These are phyloP conservation scores for Myriosclerotinia curreyana DNA, from an alignment of 2,329 filamentous ascomycete species.

Conservation along the genomic window DNA sequence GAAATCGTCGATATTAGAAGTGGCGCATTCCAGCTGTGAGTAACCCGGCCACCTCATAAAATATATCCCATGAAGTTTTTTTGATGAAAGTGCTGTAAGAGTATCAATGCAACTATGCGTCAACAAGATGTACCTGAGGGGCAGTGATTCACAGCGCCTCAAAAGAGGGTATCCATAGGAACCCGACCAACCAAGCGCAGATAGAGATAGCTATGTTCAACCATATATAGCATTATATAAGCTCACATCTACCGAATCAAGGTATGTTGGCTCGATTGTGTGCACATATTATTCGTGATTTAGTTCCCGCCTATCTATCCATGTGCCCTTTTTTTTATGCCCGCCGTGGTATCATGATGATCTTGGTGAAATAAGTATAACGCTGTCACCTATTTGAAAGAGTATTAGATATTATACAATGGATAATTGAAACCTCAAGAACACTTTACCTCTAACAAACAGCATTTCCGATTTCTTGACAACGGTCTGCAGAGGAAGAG, in stretches of 20 bases:
- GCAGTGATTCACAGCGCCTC: not conserved
- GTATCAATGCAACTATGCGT: slow-evolving; percentile 9
- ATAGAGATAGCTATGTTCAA: not conserved
- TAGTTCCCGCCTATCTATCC: slow-evolving; percentile 6
- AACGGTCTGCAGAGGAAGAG: slow-evolving; percentile 59
- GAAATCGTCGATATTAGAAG: not conserved
- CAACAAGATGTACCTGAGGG: not conserved
- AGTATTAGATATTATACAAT: slow-evolving; percentile 25
- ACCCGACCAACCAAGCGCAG: too few species aligned
- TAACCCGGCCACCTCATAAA: not conserved
- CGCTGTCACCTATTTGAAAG: slow-evolving; percentile 60
- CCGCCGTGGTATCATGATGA: slow-evolving; percentile 25
- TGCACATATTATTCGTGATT: slow-evolving; percentile 9
- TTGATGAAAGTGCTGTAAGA: not conserved
- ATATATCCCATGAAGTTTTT: not conserved
- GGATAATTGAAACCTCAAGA: not conserved
- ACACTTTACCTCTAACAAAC: slow-evolving; percentile 80
- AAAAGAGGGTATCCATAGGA: not conserved
- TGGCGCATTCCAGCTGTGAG: not conserved
- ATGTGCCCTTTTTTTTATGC: not conserved
- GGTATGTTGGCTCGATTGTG: not conserved
- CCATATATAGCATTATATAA: not conserved
- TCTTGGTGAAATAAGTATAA: slow-evolving; percentile 65
- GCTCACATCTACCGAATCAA: not conserved
- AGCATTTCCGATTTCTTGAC: slow-evolving; percentile 99